Conservation (phyloP, 257 asterid genomes). For the Solanum acaule region DNA sequence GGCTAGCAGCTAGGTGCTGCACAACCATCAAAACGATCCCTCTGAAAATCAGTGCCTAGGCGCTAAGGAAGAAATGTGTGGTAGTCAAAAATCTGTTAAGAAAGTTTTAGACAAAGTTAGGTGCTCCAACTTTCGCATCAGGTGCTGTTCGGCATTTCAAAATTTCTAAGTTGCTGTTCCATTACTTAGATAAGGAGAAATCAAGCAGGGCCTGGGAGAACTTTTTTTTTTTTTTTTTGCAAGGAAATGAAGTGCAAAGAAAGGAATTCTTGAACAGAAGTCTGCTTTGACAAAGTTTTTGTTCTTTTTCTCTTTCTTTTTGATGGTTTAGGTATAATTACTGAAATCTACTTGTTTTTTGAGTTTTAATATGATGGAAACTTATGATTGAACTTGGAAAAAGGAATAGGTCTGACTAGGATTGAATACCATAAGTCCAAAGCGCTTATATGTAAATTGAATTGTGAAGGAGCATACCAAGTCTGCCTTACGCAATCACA, state of each 20-base stretch:
- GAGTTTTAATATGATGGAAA: not conserved
- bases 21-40: not conserved
- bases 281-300: not conserved
- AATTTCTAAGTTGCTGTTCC: not conserved
- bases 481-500: not conserved
- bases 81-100: not conserved
- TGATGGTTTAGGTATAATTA: not conserved
- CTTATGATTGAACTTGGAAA: not conserved
- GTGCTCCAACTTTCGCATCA: not conserved
- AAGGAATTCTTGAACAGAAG: too few relatives aligned
- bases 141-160: not conserved
- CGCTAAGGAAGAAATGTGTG: not conserved
- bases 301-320: not conserved
- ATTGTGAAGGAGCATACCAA: not conserved
- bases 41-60: not conserved
- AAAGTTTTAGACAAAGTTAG: not conserved
- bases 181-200: not conserved
- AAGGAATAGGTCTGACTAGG: not conserved
- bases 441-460: not conserved
- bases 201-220: not conserved
- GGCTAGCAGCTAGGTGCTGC: not conserved
- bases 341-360: not conserved
- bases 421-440: not conserved
- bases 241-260: not conserved
- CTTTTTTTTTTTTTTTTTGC: not conserved